Evolutionary conservation across 805 yeast genomes (phyloP).

Genomic region (Ogataea philodendri): DNA sequence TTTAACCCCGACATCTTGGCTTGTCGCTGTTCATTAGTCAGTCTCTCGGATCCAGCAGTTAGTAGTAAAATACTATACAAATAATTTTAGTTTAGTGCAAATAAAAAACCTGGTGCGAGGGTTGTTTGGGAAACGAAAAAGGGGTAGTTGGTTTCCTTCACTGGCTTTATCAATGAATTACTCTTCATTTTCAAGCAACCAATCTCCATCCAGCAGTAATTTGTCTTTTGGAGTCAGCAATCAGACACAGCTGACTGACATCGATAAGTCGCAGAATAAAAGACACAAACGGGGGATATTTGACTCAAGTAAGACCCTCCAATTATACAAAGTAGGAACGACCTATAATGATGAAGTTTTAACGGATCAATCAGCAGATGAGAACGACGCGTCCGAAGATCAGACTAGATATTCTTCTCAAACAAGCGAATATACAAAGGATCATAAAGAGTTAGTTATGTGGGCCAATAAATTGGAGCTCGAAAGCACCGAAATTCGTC

Average conservation of each 20-base stretch:
- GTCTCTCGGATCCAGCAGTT: too few species aligned
- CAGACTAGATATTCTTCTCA: not conserved
- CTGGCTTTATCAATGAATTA: constrained; percentile 5
- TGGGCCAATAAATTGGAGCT: constrained; percentile 54
- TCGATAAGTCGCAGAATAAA: not conserved
- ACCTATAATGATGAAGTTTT: constrained; percentile 11
- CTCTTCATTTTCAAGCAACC: constrained; percentile 9
- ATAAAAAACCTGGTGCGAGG: constrained; percentile 4
- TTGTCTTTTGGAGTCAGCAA: constrained; percentile 5
- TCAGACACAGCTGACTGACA: constrained; percentile 9
- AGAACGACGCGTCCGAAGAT: constrained; percentile 1
- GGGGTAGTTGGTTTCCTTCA: too few species aligned
- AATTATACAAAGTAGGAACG: constrained; percentile 1
- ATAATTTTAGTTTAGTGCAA: constrained; percentile 1
- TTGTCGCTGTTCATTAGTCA: too few species aligned
- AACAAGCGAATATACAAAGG: constrained; percentile 15
- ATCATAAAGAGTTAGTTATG: constrained; percentile 32
- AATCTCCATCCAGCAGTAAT: constrained; percentile 7
- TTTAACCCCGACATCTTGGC: constrained; percentile 25
- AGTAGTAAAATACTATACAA: too few species aligned
- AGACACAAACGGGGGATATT: too few species aligned
- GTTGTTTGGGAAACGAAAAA: not conserved
- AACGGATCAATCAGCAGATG: constrained; percentile 16
- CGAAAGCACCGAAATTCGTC: constrained; percentile 44
- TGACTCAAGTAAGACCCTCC: constrained; percentile 2